Evolutionary conservation across 2,329 filamentous ascomycete genomes (phyloP).

Genomic region (Penicillium occitanis): DNA sequence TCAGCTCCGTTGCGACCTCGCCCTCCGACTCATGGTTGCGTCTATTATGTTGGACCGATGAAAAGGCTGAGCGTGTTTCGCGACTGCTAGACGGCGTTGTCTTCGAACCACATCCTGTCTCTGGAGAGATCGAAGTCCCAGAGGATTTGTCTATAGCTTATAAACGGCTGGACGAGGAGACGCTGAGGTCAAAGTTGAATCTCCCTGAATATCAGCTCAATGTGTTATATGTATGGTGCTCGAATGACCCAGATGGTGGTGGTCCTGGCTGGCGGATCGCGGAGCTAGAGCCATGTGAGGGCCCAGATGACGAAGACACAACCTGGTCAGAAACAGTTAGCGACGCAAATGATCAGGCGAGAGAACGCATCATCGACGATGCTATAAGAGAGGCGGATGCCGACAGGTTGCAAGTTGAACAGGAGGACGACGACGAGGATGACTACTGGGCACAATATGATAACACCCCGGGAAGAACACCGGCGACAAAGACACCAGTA

Average conservation of each 20-base stretch:
- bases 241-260: conserved; percentile 52
- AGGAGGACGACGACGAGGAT: conserved; percentile 54
- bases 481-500: conserved; percentile 42
- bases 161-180: conserved; percentile 61
- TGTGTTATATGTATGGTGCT: conserved; percentile 62
- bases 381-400: conserved; percentile 33
- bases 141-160: conserved; percentile 58
- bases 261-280: conserved; percentile 59
- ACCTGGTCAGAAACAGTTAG: conserved; percentile 55
- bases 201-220: conserved; percentile 57
- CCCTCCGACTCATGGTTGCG: conserved; percentile 57
- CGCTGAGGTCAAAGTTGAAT: conserved; percentile 56
- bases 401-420: conserved; percentile 24
- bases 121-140: conserved; percentile 63
- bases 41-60: conserved; percentile 59
- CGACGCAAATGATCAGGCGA: conserved; percentile 54
- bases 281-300: conserved; percentile 57
- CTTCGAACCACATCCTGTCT: conserved; percentile 64
- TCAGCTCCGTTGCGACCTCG: conserved; percentile 48
- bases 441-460: conserved; percentile 67
- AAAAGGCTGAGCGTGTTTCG: conserved; percentile 54
- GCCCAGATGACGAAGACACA: conserved; percentile 48
- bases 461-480: conserved; percentile 53
- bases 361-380: conserved; percentile 39
- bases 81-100: conserved; percentile 54